Base-by-base conservation (phyloP, 2,329 filamentous ascomycete species). In the Cryphonectria carpinicola region DNA sequence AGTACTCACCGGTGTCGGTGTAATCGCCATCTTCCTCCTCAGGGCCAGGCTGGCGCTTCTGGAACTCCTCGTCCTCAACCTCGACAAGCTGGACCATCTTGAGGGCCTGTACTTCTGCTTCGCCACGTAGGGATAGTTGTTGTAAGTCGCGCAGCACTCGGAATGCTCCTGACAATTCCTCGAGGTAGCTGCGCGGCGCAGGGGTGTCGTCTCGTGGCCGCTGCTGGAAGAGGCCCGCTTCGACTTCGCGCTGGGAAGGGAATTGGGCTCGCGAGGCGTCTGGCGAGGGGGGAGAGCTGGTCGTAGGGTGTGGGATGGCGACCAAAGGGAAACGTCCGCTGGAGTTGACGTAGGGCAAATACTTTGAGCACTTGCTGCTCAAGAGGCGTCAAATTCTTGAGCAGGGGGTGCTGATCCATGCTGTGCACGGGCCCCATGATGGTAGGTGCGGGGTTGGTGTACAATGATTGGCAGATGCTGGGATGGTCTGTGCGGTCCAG, bases 51-150 rank as follows among this genome's bases (percentile, higher is more conserved):
- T 92, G 90, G 76, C 87, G 84, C 81, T 89, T 85, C 84, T 92
- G 87, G 86, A 98, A 97, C 84, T 97, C 93, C 88, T 98, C 95
- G 81, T 98, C 95, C 81, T 97, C 92, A 79, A 98, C 95, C 87
- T 98, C 95, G 80, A 94, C 93, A 80, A 98, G 93, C 84, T 95
- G 94, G 82, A 98, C 95, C 95, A 98, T 98, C 78, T 82, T 90
- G 83, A 70, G 74, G 71, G 65, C 56, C 54, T 58, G 28, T 65
- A n/a, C 41, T n/a, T 37, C 13, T 46, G 63, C 43, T 37, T 32
- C 22, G 28, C 14, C 63, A 49, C 25, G 43, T 28, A 28, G 41
- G 17, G 6, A 10, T 4, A 46, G 61, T 49, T 35, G 39, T 25
- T 28, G 28, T 37, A 28, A 17, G 63, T 13, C 28, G 25, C 35